Percentiles rank a stretch among this genome's conserved stretches.
phyloP scores from a whole-genome alignment of 1,284 basidiomycete genomes.

The Trichosporon coremiiforme region DNA sequence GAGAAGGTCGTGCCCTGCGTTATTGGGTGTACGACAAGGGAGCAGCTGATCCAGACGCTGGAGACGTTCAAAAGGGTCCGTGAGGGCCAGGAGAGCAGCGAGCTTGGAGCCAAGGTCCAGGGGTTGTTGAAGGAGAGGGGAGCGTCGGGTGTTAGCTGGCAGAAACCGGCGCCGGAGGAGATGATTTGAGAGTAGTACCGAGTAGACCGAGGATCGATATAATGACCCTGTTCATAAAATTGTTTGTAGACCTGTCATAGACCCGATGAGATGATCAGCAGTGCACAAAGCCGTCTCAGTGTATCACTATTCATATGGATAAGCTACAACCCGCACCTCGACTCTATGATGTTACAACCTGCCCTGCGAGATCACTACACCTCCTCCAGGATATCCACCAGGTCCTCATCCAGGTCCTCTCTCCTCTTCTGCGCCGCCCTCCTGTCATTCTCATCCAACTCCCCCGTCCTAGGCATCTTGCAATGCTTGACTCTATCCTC shows the following conservation, averaged over 20 bases:
- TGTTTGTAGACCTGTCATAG: no score
- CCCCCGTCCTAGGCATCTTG: conserved; percentile 17
- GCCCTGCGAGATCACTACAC: background rate
- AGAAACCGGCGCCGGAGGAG: conserved; percentile 35
- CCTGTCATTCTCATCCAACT: conserved; percentile 1
- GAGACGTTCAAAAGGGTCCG: conserved; percentile 63
- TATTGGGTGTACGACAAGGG: conserved; percentile 66
- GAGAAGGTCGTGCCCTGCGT: conserved; percentile 66
- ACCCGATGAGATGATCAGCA: no score
- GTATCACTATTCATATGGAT: background rate
- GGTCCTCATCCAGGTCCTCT: conserved; percentile 34
- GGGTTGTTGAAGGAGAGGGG: conserved; percentile 62
- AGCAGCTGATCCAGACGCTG: conserved; percentile 67
- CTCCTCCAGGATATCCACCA: conserved; percentile 34
- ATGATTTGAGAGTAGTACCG: conserved; percentile 2
- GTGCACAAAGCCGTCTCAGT: no score
- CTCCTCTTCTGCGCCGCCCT: conserved; percentile 18
- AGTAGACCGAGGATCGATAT: no score
- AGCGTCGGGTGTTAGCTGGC: conserved; percentile 60
- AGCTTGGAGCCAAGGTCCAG: conserved; percentile 61
- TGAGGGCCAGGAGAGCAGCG: conserved; percentile 49
- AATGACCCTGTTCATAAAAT: no score
- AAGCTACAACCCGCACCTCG: background rate
- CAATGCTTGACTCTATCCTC: conserved; percentile 29
- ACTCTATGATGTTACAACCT: background rate